Evolutionary conservation across 495 filamentous ascomycete genomes (phyloP), one percentile per base, ranked within the genome.

Genomic region (Penicillium maclennaniae): DNA sequence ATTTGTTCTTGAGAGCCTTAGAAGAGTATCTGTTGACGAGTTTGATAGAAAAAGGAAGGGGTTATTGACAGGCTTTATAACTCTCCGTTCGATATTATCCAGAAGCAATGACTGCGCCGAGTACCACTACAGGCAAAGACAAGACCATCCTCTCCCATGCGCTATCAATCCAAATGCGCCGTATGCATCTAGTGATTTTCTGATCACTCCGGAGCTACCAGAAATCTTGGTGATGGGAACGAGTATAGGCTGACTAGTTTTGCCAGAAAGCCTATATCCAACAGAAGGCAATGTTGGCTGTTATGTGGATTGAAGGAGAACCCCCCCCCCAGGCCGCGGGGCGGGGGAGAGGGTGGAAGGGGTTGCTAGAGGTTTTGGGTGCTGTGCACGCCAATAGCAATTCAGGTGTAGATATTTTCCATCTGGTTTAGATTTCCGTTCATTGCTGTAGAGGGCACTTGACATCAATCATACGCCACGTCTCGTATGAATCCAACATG

Each of bases 261-360:
- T 14, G 21, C 23, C 27, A 7, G 25, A 53, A 42, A 34, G 49
- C 49, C 43, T 26, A 7, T 41, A n/a, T 43, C 61, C 65, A 73
- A 69, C 60, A 65, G 47, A 27, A 54, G 44, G 44, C 43, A 46
- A 47, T 39, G 61, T 68, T 66, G 61, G 66, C 62, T 53, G 62
- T 61, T 61, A 66, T 57, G 67, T 66, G 67, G 65, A 66, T 67
- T 63, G 61, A 60, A 49, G 51, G 51, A 59, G 59, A 46, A n/a
- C n/a, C n/a, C n/a, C n/a, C n/a, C n/a, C n/a, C n/a, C n/a, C n/a
- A n/a, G n/a, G n/a, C n/a, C n/a, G n/a, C n/a, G n/a, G n/a, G n/a
- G n/a, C n/a, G n/a, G n/a, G n/a, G n/a, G n/a, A n/a, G n/a, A n/a
- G n/a, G n/a, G n/a, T n/a, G n/a, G n/a, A n/a, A n/a, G n/a, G 54